Evolutionary conservation across 1,284 basidiomycete genomes (phyloP), one percentile per base, ranked within the genome.

Genomic region (Xanthoconium separans): DNA sequence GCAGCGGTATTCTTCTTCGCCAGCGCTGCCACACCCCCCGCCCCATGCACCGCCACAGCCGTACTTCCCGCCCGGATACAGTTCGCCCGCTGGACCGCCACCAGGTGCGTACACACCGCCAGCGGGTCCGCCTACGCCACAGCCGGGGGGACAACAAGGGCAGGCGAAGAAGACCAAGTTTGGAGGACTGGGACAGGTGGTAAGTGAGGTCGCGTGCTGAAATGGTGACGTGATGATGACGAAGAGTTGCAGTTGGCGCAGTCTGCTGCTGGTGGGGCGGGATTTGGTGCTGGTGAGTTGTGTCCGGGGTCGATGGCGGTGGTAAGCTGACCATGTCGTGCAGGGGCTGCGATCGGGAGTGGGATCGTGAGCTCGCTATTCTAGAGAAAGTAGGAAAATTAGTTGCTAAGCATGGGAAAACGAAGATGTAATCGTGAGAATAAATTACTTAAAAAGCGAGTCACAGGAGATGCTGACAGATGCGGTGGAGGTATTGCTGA

Each of bases 121-220:
- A 13, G 58, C 68, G 39, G 62, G 62, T 12, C 61, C 66, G n/a
- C 51, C 64, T 1, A 47, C 58, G 57, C n/a, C 70, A 55, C 77
- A 80, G 57, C 70, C 77, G 33, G 65, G 62, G 2, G 39, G 64
- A 24, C 76, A 73, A 8, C 75, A 73, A 27, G 69, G 71, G 40
- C 73, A 77, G 54, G 73, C 75, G 60, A 87, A 89, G 74, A 82
- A 82, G 69, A 74, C 66, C 66, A 84, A 80, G 60, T 82, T 82
- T 57, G 83, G 84, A 0, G 75, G 75, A 27, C 75, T 83, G 40
- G 83, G 83, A 6, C 77, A 77, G 58, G 82, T 82, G 22, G 85
- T 87, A 60, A 53, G 75, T 66, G 39, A 27, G 47, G 30, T 22
- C 18, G 42, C 13, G 48, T 42, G 13, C 12, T 27, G 34, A n/a